These are phyloP conservation scores for Desmodesmus armatus DNA, from an alignment of 139 green algal genomes.

Conservation along the genomic window DNA sequence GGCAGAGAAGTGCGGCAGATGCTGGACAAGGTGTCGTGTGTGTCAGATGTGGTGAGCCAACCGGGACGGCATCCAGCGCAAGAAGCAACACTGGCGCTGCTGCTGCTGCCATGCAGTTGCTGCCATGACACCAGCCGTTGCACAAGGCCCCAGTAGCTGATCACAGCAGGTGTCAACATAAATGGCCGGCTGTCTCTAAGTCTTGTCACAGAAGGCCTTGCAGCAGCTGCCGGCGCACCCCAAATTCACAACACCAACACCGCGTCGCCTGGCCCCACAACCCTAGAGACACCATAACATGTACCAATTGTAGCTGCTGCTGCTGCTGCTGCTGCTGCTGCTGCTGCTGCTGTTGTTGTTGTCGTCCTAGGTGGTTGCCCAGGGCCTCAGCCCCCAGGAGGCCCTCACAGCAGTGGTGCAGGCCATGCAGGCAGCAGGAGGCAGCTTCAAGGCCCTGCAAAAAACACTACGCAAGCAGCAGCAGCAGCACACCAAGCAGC, in stretches of 20 bases:
- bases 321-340: not conserved
- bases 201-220: no score
- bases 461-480: no score
- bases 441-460: constrained; percentile 37
- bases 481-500: not conserved
- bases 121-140: no score
- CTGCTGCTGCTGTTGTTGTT: not conserved
- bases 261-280: not conserved
- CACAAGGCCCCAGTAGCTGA: no score
- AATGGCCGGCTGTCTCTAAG: no score
- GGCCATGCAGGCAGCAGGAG: not conserved
- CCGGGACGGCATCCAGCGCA: no score
- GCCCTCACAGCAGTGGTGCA: constrained; percentile 1
- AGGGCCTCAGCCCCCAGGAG: not conserved
- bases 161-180: no score
- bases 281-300: not conserved
- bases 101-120: not conserved
- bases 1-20: constrained; percentile 35
- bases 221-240: no score
- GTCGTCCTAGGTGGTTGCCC: not conserved
- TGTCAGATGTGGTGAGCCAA: constrained; percentile 11
- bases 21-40: constrained; percentile 32
- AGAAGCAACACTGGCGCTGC: no score
- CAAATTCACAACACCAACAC: no score
- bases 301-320: no score